Evolutionary conservation across 176 grass and related monocot genomes (phyloP), one percentile per base, ranked within the genome.

Genomic region (Coix lacrymajobi): DNA sequence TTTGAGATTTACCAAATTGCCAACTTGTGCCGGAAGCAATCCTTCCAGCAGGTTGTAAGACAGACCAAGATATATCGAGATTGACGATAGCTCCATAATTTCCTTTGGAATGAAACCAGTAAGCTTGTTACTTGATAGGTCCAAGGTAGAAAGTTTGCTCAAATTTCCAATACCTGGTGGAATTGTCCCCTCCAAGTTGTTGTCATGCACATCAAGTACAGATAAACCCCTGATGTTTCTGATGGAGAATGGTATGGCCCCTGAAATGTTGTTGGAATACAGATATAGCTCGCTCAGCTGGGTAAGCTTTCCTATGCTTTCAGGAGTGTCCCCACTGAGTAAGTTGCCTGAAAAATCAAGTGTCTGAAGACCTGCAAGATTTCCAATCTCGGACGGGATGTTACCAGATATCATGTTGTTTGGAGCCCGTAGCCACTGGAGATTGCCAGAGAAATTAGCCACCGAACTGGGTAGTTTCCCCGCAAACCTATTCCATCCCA

Each of bases 301-400:
- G 72, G 25, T 72, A 62, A 82, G 67, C 67, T 82, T 57, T 11
- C 37, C 67, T 62, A 82, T 72, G 68, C 52, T 71, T 56, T 72
- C 67, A 11, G 80, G 80, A 62, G 72, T 72, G 1, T 8, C 12
- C 51, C 80, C 80, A 17, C 11, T 62, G 66, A 81, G 51, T 5
- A 81, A n/a, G 51, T 81, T 81, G 5, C 0, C 1, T 1, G 0
- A 11, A 31, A 81, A 17, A n/a, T 31, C 11, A 32, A 82, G 52
- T n/a, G 49, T 15, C 19, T n/a, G n/a, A 8, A 82, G 80, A 33
- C 26, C 22, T 62, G 30, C 57, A 6, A 62, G 41, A 14, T 82
- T 72, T 61, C 67, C 52, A 0, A 82, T 72, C 4, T 72, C 67
- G 0, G 37, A 61, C 45, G 80, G 67, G 11, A 72, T 72, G 3